Evolutionary conservation across 257 asterid genomes (phyloP).

Genomic region (Solanum habrochaites): DNA sequence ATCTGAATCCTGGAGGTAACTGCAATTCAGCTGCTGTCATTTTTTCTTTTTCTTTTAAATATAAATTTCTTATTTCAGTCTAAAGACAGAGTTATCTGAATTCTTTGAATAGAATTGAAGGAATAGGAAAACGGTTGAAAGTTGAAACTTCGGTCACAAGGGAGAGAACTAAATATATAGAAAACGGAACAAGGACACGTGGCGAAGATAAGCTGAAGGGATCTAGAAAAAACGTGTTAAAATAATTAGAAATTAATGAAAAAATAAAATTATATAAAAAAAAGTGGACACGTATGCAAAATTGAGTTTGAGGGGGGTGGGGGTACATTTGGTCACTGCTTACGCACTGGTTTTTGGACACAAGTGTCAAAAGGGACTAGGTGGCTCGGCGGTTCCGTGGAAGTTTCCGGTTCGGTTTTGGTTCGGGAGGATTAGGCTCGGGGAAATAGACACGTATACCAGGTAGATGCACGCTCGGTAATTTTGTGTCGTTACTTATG

Average conservation of each 20-base stretch:
- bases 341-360: slow-evolving; percentile 37
- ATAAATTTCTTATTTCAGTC: neutral
- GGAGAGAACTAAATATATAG: slow-evolving; percentile 42
- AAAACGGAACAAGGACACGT: slow-evolving; percentile 28
- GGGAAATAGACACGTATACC: neutral
- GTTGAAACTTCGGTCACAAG: slow-evolving; percentile 47
- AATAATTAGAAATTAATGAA: slow-evolving; percentile 3
- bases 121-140: slow-evolving; percentile 17
- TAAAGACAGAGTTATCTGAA: neutral
- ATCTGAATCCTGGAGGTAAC: slow-evolving; percentile 79
- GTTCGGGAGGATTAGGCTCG: neutral
- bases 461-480: neutral
- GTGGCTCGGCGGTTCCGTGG: neutral
- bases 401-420: neutral
- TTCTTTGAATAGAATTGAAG: neutral
- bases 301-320: neutral
- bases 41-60: neutral
- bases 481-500: neutral
- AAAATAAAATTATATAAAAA: slow-evolving; percentile 8
- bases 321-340: slow-evolving; percentile 39
- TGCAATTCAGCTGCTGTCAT: slow-evolving; percentile 46
- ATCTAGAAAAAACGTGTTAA: slow-evolving; percentile 40
- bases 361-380: neutral
- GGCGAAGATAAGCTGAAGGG: slow-evolving; percentile 13
- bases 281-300: slow-evolving; percentile 32